Evolutionary conservation across 2,329 filamentous ascomycete species (phyloP), one percentile per base, ranked within the genome.

Genomic region (Fusarium sp.): DNA sequence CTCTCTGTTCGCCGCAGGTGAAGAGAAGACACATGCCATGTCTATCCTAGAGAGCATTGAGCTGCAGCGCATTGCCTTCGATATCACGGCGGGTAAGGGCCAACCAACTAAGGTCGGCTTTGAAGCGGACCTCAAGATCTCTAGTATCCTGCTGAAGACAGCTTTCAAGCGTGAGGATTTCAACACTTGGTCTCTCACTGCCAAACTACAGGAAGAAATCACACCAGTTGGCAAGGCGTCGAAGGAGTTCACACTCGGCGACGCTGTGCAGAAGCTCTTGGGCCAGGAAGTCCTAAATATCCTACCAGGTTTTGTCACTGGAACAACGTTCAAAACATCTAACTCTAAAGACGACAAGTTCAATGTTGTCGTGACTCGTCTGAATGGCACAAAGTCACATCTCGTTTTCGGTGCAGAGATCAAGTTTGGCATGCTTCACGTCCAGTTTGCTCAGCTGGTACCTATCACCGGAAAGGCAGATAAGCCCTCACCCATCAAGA

Each of bases 201-300:
- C 54, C 0, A 0, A 5, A 0, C 0, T 56, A 0, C 38, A 56
- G 1, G 0, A 56, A 0, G 38, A 56, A 7, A 32, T 0, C 0
- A 12, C 15, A 0, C 2, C 15, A 0, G 22, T 1, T 24, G 38
- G 38, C 0, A 9, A 20, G 11, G 12, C 20, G 2, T 56, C 54
- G 0, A 32, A 32, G 0, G 17, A 44, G 22, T 56, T 56, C 6
- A 44, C 54, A 1, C 54, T 56, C 12, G 54, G 54, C 0, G 54
- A 56, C 3, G 54, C 54, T 15, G 54, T 56, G 8, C 15, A 56
- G 0, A 56, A 32, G 11, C 38, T 56, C 0, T 0, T 56, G 8
- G 54, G 54, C 0, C 54, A 45, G 0, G 54, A 56, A 6, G 38
- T 56, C 4, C 22, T 1, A 7, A 17, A 56, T 0, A 24, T 56